Evolutionary conservation across 1,284 basidiomycete species (phyloP), one percentile per base, ranked within the genome.

Genomic region (Marasmius fiardii): DNA sequence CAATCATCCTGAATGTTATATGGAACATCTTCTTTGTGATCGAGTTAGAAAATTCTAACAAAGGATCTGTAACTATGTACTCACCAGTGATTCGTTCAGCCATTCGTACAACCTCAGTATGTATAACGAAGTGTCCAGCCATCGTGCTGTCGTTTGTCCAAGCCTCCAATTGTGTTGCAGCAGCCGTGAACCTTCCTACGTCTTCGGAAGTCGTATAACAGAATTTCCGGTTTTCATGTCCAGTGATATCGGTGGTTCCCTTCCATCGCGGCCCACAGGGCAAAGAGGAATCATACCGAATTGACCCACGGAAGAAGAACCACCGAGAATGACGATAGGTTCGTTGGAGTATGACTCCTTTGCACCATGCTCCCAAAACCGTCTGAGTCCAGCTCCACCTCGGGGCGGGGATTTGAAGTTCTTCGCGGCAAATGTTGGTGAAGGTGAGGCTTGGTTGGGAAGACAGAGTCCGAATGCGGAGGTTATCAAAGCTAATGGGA

Each of bases 361-460:
- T 16, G 68, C 68, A 2, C 68, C 58, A 59, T 69, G 65, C 0
- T 60, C 59, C 28, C 66, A 61, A 16, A 63, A 73, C 45, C 63
- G 64, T 53, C 55, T 47, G n/a, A 74, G 61, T 1, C 69, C 73
- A 12, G 66, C 63, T 7, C 69, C 68, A 33, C 68, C 55, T 0
- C 68, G 67, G 52, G 70, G 64, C 59, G 74, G 79, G 11, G 79
- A 59, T 0, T 72, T 75, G 4, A 72, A 47, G 18, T 26, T 3
- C n/a, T 47, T 21, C 3, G 5, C 44, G 16, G 21, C 44, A 23
- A 11, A 10, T 26, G 44, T 24, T 1, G 21, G 4, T 6, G 44
- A 24, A 16, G 44, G 44, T 23, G 5, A 16, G 11, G 44, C 44
- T 3, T 20, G 24, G 23, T 26, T 6, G 5, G n/a, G 44, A 21